Conservation (phyloP, 1,284 basidiomycete species). For the Fomitopsis betulina region DNA sequence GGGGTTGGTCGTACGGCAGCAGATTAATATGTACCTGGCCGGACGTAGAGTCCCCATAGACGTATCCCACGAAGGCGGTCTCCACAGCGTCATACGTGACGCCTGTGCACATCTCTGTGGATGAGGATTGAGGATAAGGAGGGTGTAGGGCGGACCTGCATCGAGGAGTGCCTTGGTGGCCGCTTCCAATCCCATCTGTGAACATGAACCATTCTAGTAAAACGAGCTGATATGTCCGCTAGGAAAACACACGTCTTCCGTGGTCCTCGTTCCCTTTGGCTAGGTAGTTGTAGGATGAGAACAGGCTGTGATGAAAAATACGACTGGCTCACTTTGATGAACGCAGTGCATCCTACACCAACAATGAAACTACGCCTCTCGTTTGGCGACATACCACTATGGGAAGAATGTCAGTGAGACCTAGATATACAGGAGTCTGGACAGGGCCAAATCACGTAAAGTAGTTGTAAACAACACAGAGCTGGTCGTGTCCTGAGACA, state of each 20-base stretch:
- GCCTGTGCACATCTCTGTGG: conserved; percentile 32
- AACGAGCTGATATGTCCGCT: background rate
- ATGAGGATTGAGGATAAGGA: background rate
- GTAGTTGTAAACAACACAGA: background rate
- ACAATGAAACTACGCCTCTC: conserved; percentile 63
- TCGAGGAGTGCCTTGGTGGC: conserved; percentile 83
- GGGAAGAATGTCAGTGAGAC: background rate
- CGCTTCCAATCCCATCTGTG: conserved; percentile 77
- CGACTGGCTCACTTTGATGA: conserved; percentile 59
- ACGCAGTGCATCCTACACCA: conserved; percentile 77
- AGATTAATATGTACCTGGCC: conserved; percentile 53
- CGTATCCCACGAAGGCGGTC: conserved; percentile 77
- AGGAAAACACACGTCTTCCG: conserved; percentile 54
- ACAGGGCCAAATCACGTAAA: background rate
- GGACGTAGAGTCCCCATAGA: conserved; percentile 76
- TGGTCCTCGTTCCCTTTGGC: conserved; percentile 61
- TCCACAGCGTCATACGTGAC: conserved; percentile 79
- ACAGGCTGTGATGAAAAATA: too few relatives aligned
- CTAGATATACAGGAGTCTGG: background rate
- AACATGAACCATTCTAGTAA: background rate
- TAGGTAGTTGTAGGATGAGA: conserved; percentile 19
- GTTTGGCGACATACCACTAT: conserved; percentile 21
- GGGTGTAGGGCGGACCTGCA: conserved; percentile 46
- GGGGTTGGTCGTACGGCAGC: background rate
- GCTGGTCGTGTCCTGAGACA: background rate